These are phyloP conservation scores for Phytophthora citricola DNA, from an alignment of 352 stramenopile species.

Conservation along the genomic window DNA sequence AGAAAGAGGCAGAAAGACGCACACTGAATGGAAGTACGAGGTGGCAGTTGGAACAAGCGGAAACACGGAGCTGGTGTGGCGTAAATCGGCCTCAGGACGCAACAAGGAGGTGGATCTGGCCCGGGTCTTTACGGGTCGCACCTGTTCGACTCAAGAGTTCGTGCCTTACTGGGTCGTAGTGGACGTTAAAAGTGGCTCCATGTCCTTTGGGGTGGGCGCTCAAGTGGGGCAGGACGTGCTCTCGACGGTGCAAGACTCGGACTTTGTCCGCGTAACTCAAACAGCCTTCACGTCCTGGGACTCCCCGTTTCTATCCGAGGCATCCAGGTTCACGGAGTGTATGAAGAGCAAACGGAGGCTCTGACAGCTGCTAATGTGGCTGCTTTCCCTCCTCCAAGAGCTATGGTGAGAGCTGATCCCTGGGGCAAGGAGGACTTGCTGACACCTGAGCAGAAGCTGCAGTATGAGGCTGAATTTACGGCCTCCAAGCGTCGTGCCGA, in stretches of 20 bases:
- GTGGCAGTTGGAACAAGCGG: slow-evolving; percentile 69
- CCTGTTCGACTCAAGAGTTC: slow-evolving; percentile 64
- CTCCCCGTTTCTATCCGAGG: slow-evolving; percentile 53
- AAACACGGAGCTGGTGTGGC: slow-evolving; percentile 79
- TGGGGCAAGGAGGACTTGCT: slow-evolving; percentile 65
- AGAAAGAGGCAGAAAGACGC: slow-evolving; percentile 11
- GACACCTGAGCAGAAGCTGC: slow-evolving; percentile 52
- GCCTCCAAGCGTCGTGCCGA: slow-evolving; percentile 55
- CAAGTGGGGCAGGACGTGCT: slow-evolving; percentile 67
- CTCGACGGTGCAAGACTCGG: slow-evolving; percentile 51
- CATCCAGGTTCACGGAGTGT: slow-evolving; percentile 50
- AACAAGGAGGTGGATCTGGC: slow-evolving; percentile 60
- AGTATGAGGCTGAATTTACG: slow-evolving; percentile 57
- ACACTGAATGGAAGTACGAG: slow-evolving; percentile 66
- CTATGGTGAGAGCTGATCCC: slow-evolving; percentile 72
- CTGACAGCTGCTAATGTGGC: slow-evolving; percentile 43
- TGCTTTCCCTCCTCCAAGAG: slow-evolving; percentile 44
- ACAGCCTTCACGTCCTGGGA: slow-evolving; percentile 78
- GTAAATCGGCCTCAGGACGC: slow-evolving; percentile 51
- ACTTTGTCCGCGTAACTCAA: slow-evolving; percentile 47
- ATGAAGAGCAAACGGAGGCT: slow-evolving; percentile 31
- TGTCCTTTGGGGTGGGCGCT: slow-evolving; percentile 60
- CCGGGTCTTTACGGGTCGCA: slow-evolving; percentile 72
- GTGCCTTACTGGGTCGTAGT: slow-evolving; percentile 79
- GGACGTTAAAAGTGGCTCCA: slow-evolving; percentile 30